A percentile compares a stretch with the other conserved stretches of the same genome.
phyloP scores from a whole-genome alignment of 305 asterid species.

The Fraxinus greggii region DNA sequence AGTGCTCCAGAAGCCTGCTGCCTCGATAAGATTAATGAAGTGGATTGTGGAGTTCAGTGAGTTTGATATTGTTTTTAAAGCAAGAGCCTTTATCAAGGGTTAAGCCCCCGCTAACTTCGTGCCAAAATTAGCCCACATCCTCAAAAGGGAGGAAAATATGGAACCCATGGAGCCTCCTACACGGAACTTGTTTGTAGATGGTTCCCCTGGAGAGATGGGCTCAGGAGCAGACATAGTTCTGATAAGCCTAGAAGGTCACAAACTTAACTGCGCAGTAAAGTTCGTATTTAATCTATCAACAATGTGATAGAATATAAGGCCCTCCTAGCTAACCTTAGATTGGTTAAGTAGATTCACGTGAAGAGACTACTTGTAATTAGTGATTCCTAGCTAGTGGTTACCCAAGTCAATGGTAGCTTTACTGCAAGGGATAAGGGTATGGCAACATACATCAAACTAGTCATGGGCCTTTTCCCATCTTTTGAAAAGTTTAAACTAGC shows the following conservation, averaged over 20 bases:
- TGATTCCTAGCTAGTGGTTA: not conserved
- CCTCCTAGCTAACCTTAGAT: not conserved
- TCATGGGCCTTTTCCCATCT: too few species aligned
- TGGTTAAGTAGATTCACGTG: not conserved
- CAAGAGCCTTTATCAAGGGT: too few species aligned
- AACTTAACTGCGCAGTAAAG: not conserved
- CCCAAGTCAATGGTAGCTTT: not conserved
- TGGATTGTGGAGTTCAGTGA: not conserved
- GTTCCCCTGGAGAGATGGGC: not conserved
- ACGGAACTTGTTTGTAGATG: not conserved
- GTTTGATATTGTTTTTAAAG: too few species aligned
- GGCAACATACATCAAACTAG: not conserved
- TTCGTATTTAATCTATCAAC: not conserved
- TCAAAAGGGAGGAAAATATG: not conserved
- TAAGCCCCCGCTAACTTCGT: too few species aligned
- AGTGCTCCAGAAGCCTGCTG: not conserved
- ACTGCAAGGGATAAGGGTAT: not conserved
- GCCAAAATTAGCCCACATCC: not conserved
- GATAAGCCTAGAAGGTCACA: not conserved
- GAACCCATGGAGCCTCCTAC: not conserved
- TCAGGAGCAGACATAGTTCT: not conserved
- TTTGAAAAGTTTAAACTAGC: too few species aligned
- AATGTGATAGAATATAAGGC: not conserved
- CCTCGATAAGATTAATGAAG: not conserved
- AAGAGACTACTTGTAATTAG: not conserved